These are phyloP conservation scores for Jamesozyma hellenica DNA, from an alignment of 805 yeast species.

Conservation along the genomic window DNA sequence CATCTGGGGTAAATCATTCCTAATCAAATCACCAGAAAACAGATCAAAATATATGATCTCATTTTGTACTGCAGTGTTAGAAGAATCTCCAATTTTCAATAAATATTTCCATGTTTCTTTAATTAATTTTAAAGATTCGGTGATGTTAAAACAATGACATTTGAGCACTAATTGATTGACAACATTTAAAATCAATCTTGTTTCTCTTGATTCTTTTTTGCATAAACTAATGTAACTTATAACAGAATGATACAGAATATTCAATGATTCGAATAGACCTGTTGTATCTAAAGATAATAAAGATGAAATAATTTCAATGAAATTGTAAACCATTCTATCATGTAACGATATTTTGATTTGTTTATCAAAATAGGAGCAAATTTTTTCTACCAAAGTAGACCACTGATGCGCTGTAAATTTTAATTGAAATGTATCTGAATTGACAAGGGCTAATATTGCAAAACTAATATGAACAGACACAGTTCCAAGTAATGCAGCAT, in stretches of 20 bases:
- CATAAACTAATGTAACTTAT: slow-evolving; percentile 14
- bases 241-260: slow-evolving; percentile 13
- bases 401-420: slow-evolving; percentile 21
- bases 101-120: slow-evolving; percentile 32
- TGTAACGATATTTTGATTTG: slow-evolving; percentile 7
- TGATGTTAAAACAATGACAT: slow-evolving; percentile 34
- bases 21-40: slow-evolving; percentile 34
- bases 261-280: slow-evolving; percentile 13
- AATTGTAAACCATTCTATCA: slow-evolving; percentile 24
- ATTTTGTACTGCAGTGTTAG: slow-evolving; percentile 33
- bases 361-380: slow-evolving; percentile 7
- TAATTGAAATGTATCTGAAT: slow-evolving; percentile 15
- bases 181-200: slow-evolving; percentile 33
- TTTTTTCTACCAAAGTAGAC: slow-evolving; percentile 13
- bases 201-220: slow-evolving; percentile 23
- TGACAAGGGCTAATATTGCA: slow-evolving; percentile 14
- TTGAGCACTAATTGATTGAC: slow-evolving; percentile 37
- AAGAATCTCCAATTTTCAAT: slow-evolving; percentile 31
- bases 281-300: slow-evolving; percentile 21
- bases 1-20: slow-evolving; percentile 16
- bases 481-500: slow-evolving; percentile 11
- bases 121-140: slow-evolving; percentile 31
- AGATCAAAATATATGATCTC: slow-evolving; percentile 40
- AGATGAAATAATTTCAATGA: slow-evolving; percentile 17
- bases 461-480: slow-evolving; percentile 19